Evolutionary conservation across 2,329 filamentous ascomycete species (phyloP).

Genomic region (Sporothrix brunneoviolacea): DNA sequence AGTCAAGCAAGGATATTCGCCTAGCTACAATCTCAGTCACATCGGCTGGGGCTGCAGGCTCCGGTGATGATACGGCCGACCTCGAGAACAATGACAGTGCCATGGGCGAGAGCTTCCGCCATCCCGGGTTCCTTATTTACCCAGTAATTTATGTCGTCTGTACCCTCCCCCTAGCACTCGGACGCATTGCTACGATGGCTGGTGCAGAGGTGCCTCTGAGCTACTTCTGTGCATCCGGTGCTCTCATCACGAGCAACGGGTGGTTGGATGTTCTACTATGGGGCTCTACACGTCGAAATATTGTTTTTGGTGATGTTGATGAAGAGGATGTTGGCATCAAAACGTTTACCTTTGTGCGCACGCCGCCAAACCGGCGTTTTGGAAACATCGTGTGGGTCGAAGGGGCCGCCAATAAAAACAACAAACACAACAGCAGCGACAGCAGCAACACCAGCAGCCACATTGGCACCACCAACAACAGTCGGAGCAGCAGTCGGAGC

Average conservation of each 20-base stretch:
- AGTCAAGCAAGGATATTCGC: constrained; percentile 4
- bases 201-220: constrained; percentile 37
- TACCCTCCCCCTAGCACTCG: constrained; percentile 53
- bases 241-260: constrained; percentile 43
- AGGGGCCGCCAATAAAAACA: constrained; percentile 16
- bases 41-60: constrained; percentile 1
- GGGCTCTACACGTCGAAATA: constrained; percentile 22
- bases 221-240: constrained; percentile 46
- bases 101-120: constrained; percentile 24
- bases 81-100: neutral
- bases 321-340: constrained; percentile 29
- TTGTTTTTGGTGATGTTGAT: constrained; percentile 24
- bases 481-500: neutral
- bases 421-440: neutral
- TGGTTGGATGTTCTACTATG: constrained; percentile 29
- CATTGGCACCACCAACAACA: neutral
- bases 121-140: constrained; percentile 49
- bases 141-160: constrained; percentile 56
- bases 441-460: neutral
- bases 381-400: constrained; percentile 29
- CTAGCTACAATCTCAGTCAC: neutral
- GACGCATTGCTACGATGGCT: constrained; percentile 52
- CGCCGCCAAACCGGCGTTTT: constrained; percentile 22
- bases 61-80: constrained; percentile 2
- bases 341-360: constrained; percentile 31